Conservation (phyloP, 441 rosid genomes). For the Daphne laureola region DNA sequence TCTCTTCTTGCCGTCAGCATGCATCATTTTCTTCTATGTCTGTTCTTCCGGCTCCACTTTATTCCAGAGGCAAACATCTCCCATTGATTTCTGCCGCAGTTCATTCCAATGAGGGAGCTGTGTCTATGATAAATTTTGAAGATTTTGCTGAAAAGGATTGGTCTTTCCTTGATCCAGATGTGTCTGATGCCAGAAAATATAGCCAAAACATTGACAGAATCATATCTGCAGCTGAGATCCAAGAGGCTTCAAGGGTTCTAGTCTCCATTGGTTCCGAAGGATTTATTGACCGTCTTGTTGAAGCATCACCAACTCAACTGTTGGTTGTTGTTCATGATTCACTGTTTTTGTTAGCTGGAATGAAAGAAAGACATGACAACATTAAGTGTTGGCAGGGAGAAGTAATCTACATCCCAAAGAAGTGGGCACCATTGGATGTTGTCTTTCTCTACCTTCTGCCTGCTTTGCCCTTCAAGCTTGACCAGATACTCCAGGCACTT, state of each 20-base stretch:
- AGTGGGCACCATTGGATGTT: constrained; percentile 77
- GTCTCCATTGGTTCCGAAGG: constrained; percentile 67
- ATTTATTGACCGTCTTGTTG: constrained; percentile 63
- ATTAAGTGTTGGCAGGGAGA: constrained; percentile 98
- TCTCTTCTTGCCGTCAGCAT: constrained; percentile 11
- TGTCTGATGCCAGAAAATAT: constrained; percentile 25
- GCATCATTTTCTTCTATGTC: constrained; percentile 14
- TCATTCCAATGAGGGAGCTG: constrained; percentile 45
- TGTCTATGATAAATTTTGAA: constrained; percentile 36
- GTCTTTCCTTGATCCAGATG: constrained; percentile 79
- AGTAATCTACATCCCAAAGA: constrained; percentile 60
- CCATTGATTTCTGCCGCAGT: constrained; percentile 20
- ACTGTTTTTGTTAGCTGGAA: constrained; percentile 55
- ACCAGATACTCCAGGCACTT: constrained; percentile 41
- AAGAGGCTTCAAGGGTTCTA: constrained; percentile 54
- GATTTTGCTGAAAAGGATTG: constrained; percentile 80
- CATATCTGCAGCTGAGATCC: constrained; percentile 56
- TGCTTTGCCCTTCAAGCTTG: constrained; percentile 59
- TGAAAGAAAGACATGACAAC: constrained; percentile 70
- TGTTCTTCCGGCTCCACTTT: constrained; percentile 5
- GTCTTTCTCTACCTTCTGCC: constrained; percentile 81
- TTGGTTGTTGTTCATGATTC: constrained; percentile 82
- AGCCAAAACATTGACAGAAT: constrained; percentile 38
- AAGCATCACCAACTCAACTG: constrained; percentile 39
- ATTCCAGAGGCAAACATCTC: constrained; percentile 16